These are phyloP conservation scores for Fusarium newnesense DNA, from an alignment of 2,329 filamentous ascomycete species.

Conservation along the genomic window DNA sequence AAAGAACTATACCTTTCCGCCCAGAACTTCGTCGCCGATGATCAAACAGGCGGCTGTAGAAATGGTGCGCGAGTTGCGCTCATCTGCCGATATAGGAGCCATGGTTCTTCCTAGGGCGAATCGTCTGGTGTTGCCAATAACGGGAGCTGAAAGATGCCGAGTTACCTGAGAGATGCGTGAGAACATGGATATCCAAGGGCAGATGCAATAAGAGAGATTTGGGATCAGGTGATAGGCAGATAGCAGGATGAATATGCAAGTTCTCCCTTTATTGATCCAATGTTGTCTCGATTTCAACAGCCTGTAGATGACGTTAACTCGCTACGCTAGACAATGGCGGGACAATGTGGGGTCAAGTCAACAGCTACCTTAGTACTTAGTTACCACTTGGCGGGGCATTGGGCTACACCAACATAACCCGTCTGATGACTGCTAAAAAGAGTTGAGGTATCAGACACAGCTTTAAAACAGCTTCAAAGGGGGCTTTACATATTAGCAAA, in stretches of 20 bases:
- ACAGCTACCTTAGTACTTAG: not conserved
- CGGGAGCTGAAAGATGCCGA: slow-evolving; percentile 67
- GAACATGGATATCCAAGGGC: slow-evolving; percentile 68
- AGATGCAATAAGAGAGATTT: slow-evolving; percentile 4
- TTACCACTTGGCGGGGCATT: slow-evolving; percentile 32
- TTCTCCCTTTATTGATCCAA: slow-evolving; percentile 11
- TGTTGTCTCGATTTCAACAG: slow-evolving; percentile 14
- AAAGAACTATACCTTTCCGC: slow-evolving; percentile 78
- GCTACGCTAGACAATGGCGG: slow-evolving; percentile 17
- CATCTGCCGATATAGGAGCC: slow-evolving; percentile 54
- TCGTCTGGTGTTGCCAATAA: slow-evolving; percentile 49
- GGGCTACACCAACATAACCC: slow-evolving; percentile 14
- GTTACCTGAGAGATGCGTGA: slow-evolving; percentile 77
- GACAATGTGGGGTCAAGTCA: slow-evolving; percentile 21
- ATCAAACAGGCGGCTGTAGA: slow-evolving; percentile 92
- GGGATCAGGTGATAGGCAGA: not conserved
- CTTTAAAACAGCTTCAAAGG: slow-evolving; percentile 14
- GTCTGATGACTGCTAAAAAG: slow-evolving; percentile 25
- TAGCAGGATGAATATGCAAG: slow-evolving; percentile 2
- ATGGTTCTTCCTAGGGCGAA: slow-evolving; percentile 53
- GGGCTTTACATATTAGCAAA: not conserved
- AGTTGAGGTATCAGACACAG: not conserved
- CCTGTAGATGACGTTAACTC: slow-evolving; percentile 34
- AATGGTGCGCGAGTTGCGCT: slow-evolving; percentile 74
- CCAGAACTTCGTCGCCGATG: slow-evolving; percentile 96